Percentiles rank a stretch among this genome's conserved stretches.
Conservation (phyloP, 2,329 filamentous ascomycete genomes). For the Cladosporium austrohemisphaericum region DNA sequence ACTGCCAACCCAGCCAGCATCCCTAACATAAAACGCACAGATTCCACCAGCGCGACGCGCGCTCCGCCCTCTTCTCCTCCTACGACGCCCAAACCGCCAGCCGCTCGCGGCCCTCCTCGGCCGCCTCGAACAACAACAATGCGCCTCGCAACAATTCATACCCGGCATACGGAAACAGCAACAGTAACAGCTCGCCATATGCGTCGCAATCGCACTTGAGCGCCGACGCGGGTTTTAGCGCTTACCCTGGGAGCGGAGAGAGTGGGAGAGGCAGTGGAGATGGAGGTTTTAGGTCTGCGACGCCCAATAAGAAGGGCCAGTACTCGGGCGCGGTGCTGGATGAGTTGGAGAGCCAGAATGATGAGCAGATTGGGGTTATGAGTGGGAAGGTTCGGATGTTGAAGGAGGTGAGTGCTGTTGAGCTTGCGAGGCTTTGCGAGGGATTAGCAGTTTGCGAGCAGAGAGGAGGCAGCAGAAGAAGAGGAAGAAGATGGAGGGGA, state of each 20-base stretch:
- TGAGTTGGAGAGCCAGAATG: conserved; percentile 94
- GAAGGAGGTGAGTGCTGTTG: conserved; percentile 67
- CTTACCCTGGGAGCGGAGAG: conserved; percentile 29
- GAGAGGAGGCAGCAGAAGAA: background rate
- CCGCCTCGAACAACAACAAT: conserved; percentile 25
- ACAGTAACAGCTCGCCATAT: conserved; percentile 21
- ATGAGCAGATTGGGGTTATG: conserved; percentile 84
- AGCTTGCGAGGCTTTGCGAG: background rate
- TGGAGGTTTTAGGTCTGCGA: conserved; percentile 38
- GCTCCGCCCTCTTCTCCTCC: conserved; percentile 39
- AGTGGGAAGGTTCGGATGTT: conserved; percentile 82
- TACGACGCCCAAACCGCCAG: conserved; percentile 31
- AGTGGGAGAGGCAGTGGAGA: conserved; percentile 22
- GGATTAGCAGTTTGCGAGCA: background rate
- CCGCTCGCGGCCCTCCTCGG: conserved; percentile 31
- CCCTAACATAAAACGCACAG: background rate
- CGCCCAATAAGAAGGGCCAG: conserved; percentile 65
- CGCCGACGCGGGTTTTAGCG: conserved; percentile 22
- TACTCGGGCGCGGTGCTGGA: conserved; percentile 89
- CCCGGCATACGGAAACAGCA: conserved; percentile 19
- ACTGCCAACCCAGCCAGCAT: background rate
- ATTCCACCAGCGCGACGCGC: conserved; percentile 35
- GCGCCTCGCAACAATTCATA: conserved; percentile 23
- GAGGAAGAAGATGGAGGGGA: background rate
- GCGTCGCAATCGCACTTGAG: conserved; percentile 15